Conservation (phyloP, 2,329 filamentous ascomycete species). For the Penicillium sp. region DNA sequence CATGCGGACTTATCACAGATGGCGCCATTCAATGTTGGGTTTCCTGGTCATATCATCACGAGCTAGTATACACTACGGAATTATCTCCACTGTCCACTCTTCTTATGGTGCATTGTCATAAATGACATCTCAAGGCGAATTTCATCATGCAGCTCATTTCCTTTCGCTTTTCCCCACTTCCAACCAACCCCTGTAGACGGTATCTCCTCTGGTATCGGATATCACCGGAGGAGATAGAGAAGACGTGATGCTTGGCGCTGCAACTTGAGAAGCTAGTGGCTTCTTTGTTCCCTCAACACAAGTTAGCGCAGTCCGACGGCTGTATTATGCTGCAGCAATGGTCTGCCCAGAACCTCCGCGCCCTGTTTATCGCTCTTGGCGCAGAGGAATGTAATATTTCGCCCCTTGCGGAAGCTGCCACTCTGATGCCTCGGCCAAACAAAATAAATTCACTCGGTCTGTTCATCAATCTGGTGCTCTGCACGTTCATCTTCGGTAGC, state of each 20-base stretch:
- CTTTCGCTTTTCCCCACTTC: not conserved
- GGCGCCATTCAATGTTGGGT: not conserved
- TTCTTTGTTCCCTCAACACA: not conserved
- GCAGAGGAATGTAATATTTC: conserved; percentile 14
- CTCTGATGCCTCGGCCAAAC: not conserved
- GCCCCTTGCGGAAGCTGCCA: conserved; percentile 8
- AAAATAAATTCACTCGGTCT: not conserved
- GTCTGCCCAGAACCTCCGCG: conserved; percentile 2
- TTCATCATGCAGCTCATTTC: too few relatives aligned
- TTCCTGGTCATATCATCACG: conserved; percentile 1
- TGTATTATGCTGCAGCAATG: not conserved
- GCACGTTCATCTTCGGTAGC: conserved; percentile 2
- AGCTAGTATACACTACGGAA: conserved; percentile 1
- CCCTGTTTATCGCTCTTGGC: conserved; percentile 18
- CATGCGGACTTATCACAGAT: not conserved
- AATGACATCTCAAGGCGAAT: not conserved
- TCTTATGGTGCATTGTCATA: not conserved
- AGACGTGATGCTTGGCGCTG: conserved; percentile 17
- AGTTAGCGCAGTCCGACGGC: not conserved
- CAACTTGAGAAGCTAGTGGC: conserved; percentile 13
- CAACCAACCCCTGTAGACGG: not conserved
- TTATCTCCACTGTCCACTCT: not conserved
- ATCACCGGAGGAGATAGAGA: conserved; percentile 9
- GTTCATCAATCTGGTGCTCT: not conserved
- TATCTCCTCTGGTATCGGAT: conserved; percentile 1